phyloP scores from a whole-genome alignment of 176 grass and related monocot species.

The Rhipidocladum racemiflorum region DNA sequence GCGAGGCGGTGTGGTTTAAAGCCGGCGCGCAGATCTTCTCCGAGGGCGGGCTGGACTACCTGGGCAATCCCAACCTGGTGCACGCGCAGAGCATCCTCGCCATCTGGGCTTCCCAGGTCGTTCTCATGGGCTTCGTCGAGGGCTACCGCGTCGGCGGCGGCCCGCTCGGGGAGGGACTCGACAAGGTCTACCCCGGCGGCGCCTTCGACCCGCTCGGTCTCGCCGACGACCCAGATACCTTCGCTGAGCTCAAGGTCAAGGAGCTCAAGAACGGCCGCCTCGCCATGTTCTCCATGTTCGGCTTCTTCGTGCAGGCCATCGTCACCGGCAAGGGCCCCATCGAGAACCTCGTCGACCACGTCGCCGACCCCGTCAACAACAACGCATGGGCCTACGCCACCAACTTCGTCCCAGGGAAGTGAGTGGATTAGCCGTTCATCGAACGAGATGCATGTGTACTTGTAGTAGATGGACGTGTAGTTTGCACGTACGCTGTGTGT shows the following conservation, averaged over 20 bases:
- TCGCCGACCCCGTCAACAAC: slow-evolving; percentile 92
- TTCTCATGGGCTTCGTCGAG: slow-evolving; percentile 86
- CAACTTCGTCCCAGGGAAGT: slow-evolving; percentile 95
- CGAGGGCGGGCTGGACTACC: slow-evolving; percentile 69
- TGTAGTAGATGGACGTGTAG: slow-evolving; percentile 18
- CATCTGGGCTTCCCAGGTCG: slow-evolving; percentile 62
- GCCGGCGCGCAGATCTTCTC: slow-evolving; percentile 72
- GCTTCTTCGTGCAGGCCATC: slow-evolving; percentile 95
- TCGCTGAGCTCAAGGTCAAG: slow-evolving; percentile 92
- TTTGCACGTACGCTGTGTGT: neutral
- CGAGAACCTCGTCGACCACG: slow-evolving; percentile 89
- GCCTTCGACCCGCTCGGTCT: slow-evolving; percentile 65
- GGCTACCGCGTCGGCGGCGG: slow-evolving; percentile 72
- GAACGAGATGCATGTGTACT: slow-evolving; percentile 19
- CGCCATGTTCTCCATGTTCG: slow-evolving; percentile 99
- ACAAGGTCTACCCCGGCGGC: slow-evolving; percentile 65
- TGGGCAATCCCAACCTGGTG: slow-evolving; percentile 69
- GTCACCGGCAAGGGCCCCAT: slow-evolving; percentile 91
- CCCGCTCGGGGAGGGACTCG: slow-evolving; percentile 59
- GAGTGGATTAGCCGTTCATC: neutral
- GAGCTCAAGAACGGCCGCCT: slow-evolving; percentile 96
- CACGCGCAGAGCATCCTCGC: slow-evolving; percentile 78
- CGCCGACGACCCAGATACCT: slow-evolving; percentile 65
- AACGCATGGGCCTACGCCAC: slow-evolving; percentile 96
- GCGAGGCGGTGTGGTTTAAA: slow-evolving; percentile 80